phyloP scores from a whole-genome alignment of 2,329 filamentous ascomycete species.

The Paracoccidioides brasiliensis region DNA sequence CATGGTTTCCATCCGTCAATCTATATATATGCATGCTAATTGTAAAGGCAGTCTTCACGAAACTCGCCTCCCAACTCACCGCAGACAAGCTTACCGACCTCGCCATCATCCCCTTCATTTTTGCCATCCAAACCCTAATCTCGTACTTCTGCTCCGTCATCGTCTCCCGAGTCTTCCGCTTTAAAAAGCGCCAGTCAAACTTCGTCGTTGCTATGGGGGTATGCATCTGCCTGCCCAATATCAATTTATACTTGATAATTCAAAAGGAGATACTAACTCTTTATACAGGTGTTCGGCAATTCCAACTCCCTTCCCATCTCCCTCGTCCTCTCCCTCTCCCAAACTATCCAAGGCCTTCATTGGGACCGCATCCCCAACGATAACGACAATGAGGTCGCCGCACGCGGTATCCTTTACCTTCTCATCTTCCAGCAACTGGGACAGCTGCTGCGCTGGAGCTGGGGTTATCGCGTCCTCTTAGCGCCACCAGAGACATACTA shows the following conservation, averaged over 20 bases:
- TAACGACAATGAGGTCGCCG: constrained; percentile 88
- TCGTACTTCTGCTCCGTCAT: constrained; percentile 65
- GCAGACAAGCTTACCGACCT: constrained; percentile 82
- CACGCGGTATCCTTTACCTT: constrained; percentile 86
- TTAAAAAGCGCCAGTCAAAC: constrained; percentile 75
- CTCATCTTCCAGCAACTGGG: constrained; percentile 96
- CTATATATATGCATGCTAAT: background rate
- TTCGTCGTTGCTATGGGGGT: constrained; percentile 94
- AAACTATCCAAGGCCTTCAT: constrained; percentile 81
- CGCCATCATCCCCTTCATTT: constrained; percentile 90
- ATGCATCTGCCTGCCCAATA: constrained; percentile 17
- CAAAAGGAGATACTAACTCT: background rate
- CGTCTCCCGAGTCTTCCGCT: constrained; percentile 63
- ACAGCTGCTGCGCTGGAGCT: constrained; percentile 91
- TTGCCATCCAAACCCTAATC: constrained; percentile 71
- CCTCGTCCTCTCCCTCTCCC: constrained; percentile 81
- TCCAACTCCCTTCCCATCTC: constrained; percentile 97
- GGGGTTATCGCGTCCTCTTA: constrained; percentile 92
- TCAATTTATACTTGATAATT: background rate
- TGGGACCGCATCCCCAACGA: constrained; percentile 87
- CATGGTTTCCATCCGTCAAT: background rate
- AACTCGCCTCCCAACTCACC: constrained; percentile 86
- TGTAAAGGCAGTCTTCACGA: constrained; percentile 62
- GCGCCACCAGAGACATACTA: constrained; percentile 56
- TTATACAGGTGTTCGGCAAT: constrained; percentile 69